phyloP scores from a whole-genome alignment of 139 green algal species.

The Chlamydomonas incerta region DNA sequence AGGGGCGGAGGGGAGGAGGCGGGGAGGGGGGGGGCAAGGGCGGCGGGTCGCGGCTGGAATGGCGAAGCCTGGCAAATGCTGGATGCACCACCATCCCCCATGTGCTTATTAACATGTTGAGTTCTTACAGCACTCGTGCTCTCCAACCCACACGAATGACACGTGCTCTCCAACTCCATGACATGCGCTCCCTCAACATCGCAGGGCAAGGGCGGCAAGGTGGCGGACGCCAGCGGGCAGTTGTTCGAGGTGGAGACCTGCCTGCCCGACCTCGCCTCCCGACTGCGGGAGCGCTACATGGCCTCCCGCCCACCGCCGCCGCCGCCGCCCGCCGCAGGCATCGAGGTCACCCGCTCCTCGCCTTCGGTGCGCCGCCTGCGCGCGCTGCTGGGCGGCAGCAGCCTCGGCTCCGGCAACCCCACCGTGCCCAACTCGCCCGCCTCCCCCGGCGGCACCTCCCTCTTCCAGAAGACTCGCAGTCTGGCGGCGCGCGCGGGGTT shows the following conservation, averaged over 20 bases:
- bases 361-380: neutral
- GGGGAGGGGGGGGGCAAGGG: neutral
- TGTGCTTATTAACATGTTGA: no score
- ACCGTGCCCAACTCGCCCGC: neutral
- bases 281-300: constrained; percentile 14
- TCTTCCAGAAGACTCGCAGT: neutral
- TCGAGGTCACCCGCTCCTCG: constrained; percentile 2
- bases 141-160: no score
- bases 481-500: neutral
- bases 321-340: neutral
- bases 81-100: no score
- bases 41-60: neutral
- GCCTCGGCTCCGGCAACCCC: neutral
- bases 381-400: neutral
- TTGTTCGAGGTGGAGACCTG: neutral
- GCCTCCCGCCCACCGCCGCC: neutral
- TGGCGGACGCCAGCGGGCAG: constrained; percentile 1
- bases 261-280: constrained; percentile 17
- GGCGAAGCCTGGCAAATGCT: no score
- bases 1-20: neutral
- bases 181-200: neutral
- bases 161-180: neutral
- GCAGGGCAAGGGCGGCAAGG: constrained; percentile 34
- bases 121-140: no score
- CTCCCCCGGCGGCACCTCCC: neutral